Evolutionary conservation across 257 asterid genomes (phyloP).

Genomic region (Solanum habrochaites): DNA sequence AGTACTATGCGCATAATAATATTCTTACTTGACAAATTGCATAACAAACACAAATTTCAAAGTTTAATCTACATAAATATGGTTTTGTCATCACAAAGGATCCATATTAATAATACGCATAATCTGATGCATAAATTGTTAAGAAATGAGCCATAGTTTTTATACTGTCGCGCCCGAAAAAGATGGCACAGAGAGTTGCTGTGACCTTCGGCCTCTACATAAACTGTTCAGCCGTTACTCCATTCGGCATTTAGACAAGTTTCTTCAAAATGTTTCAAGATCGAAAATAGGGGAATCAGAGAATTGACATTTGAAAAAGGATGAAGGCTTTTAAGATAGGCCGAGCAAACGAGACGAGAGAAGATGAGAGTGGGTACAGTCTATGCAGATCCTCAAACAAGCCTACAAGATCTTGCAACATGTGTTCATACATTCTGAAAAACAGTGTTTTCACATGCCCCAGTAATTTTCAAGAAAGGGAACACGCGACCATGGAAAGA

Average conservation of each 20-base stretch:
- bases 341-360: slow-evolving; percentile 10
- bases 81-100: not conserved
- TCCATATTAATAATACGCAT: not conserved
- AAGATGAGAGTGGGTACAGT: slow-evolving; percentile 7
- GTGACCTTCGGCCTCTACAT: not conserved
- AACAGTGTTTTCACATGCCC: not conserved
- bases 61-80: not conserved
- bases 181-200: slow-evolving; percentile 15
- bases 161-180: not conserved
- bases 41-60: not conserved
- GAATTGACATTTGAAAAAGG: slow-evolving; percentile 13
- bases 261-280: not conserved
- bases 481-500: not conserved
- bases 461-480: not conserved
- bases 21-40: not conserved
- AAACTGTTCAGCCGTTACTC: slow-evolving; percentile 8
- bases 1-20: not conserved
- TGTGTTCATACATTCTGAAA: slow-evolving; percentile 26
- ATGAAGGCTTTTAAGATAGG: slow-evolving; percentile 23
- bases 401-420: slow-evolving; percentile 22
- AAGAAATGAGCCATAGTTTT: not conserved
- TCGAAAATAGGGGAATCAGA: slow-evolving; percentile 7
- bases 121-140: not conserved
- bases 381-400: slow-evolving; percentile 28
- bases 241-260: not conserved